phyloP scores from a whole-genome alignment of 306 rosid genomes.

The Rosa rugosa region DNA sequence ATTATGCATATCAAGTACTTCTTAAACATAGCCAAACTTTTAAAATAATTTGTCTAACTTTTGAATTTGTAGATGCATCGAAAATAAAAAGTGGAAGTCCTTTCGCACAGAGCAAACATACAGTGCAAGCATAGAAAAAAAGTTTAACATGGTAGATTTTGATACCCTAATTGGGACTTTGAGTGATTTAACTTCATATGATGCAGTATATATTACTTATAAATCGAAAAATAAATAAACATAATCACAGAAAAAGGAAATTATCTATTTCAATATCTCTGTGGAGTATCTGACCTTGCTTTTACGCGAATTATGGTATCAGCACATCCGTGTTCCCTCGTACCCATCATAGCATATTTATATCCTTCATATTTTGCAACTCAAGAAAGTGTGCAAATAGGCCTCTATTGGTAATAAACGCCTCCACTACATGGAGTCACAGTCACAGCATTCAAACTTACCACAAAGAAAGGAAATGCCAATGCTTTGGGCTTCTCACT shows the following conservation, averaged over 20 bases:
- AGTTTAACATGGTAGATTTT: not conserved
- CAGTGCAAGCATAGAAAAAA: not conserved
- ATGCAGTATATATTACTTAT: not conserved
- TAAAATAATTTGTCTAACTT: not conserved
- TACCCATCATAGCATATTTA: slow-evolving; percentile 12
- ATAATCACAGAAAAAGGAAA: not conserved
- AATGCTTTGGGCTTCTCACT: not conserved
- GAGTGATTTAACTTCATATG: not conserved
- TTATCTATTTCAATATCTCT: not conserved
- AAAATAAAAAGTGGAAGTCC: not conserved
- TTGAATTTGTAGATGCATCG: not conserved
- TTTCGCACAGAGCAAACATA: not conserved
- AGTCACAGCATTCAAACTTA: slow-evolving; percentile 5
- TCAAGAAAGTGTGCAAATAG: slow-evolving; percentile 10
- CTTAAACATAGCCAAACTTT: not conserved
- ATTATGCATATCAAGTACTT: not conserved
- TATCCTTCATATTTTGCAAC: slow-evolving; percentile 1
- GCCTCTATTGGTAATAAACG: not conserved
- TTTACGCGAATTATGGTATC: slow-evolving; percentile 5
- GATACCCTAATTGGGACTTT: not conserved
- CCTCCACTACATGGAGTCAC: slow-evolving; percentile 6
- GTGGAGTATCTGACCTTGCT: slow-evolving; percentile 11
- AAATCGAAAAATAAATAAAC: not conserved
- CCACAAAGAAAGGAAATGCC: not conserved
- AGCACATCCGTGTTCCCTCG: slow-evolving; percentile 17